Evolutionary conservation across 2,329 filamentous ascomycete genomes (phyloP).

Genomic region (Cercospora sp.): DNA sequence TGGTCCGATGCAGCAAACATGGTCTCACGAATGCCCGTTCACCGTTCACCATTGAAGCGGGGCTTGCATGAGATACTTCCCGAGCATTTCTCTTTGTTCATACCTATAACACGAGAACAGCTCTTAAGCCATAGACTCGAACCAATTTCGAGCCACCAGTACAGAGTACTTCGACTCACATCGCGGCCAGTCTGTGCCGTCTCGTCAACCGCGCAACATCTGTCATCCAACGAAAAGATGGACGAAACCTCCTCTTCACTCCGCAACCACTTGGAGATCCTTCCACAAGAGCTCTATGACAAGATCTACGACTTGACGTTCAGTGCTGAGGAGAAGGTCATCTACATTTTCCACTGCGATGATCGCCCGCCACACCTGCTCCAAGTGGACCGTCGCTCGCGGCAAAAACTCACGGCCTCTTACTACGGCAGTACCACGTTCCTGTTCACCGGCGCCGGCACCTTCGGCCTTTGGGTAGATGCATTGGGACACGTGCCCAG

Average conservation of each 20-base stretch:
- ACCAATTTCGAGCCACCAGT: no score
- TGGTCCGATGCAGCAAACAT: background rate
- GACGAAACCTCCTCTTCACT: background rate
- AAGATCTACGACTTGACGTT: background rate
- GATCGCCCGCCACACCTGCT: background rate
- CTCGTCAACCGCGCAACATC: background rate
- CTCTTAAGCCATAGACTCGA: no score
- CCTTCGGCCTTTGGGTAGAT: background rate
- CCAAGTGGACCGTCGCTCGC: constrained; percentile 4
- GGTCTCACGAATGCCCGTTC: no score
- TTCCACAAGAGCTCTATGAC: constrained; percentile 13
- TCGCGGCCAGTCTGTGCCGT: background rate
- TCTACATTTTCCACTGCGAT: background rate
- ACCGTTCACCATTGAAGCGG: no score
- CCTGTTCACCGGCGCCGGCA: background rate
- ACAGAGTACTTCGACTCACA: background rate
- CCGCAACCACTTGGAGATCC: background rate
- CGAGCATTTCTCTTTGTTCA: no score
- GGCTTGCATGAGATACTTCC: no score
- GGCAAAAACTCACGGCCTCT: background rate
- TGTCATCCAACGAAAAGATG: background rate
- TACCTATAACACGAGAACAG: no score
- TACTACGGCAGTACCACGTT: background rate
- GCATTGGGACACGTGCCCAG: background rate
- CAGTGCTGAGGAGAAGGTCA: background rate